A percentile compares a stretch with the other conserved stretches of the same genome.
These are phyloP conservation scores for Zygosaccharomyces siamensis DNA, from an alignment of 805 yeast species.

Conservation along the genomic window DNA sequence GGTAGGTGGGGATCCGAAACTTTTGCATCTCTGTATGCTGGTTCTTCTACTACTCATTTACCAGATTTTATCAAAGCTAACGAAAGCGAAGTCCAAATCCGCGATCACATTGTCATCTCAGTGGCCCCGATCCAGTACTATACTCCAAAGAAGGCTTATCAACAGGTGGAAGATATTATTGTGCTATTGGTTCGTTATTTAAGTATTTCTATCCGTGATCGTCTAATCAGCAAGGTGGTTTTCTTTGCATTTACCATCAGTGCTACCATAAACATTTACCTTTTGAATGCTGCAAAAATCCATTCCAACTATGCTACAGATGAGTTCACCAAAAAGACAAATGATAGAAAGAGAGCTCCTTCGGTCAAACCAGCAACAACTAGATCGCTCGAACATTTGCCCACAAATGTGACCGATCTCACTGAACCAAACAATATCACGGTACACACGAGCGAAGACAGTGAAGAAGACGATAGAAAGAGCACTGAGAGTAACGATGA, in stretches of 20 bases:
- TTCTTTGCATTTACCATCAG: slow-evolving; percentile 70
- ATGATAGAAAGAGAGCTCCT: slow-evolving; percentile 8
- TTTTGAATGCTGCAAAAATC: slow-evolving; percentile 78
- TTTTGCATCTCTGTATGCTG: slow-evolving; percentile 27
- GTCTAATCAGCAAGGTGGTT: slow-evolving; percentile 69
- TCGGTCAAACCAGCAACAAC: slow-evolving; percentile 10
- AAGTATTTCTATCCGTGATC: slow-evolving; percentile 71
- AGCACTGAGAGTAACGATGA: slow-evolving; percentile 24
- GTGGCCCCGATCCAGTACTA: slow-evolving; percentile 53
- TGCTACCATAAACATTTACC: slow-evolving; percentile 73
- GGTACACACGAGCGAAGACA: slow-evolving; percentile 16
- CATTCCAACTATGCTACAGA: slow-evolving; percentile 44
- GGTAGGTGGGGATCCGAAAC: slow-evolving; percentile 63
- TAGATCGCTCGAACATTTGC: neutral
- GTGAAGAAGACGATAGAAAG: slow-evolving; percentile 19
- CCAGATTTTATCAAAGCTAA: slow-evolving; percentile 37
- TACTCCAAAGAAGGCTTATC: slow-evolving; percentile 50
- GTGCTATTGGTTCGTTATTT: slow-evolving; percentile 48
- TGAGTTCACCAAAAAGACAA: slow-evolving; percentile 23
- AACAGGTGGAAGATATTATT: slow-evolving; percentile 55
- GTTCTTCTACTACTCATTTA: slow-evolving; percentile 39
- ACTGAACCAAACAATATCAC: slow-evolving; percentile 9
- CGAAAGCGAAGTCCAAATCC: slow-evolving; percentile 27
- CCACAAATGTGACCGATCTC: neutral
- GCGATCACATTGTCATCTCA: slow-evolving; percentile 51